Evolutionary conservation across 495 filamentous ascomycete species (phyloP), one percentile per base, ranked within the genome.

Genomic region (Beverwykella pulmonaria): DNA sequence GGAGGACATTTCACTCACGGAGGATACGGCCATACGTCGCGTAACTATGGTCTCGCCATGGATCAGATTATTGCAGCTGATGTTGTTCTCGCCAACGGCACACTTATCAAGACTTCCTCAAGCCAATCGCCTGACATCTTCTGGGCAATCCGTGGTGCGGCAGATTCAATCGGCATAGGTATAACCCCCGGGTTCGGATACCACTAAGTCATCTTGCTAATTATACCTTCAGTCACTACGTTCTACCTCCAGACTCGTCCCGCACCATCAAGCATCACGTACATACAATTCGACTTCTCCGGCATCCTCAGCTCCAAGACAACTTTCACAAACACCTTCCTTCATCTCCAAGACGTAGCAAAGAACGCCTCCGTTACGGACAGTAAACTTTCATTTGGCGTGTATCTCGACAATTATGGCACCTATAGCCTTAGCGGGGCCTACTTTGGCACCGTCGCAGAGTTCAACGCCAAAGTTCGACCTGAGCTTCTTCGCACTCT

Each of bases 1-100:
- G 88, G 86, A 29, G 91, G 91, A 3, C 91, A 93, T 73, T 81
- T 84, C 50, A 87, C 86, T 0, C 87, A 91, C 57, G 90, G 89
- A 15, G 90, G 90, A 6, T 84, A 81, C 44, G 90, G 89, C 0
- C 78, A 82, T 23, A 78, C 76, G 8, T 86, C 86, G 2, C 83
- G 88, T 22, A 80, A 82, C 30, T 89, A 82, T 79, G 89, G 90
- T 14, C 71, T 84, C 0, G 79, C 86, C 0, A 75, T 92, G 47
- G 90, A 92, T 67, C 82, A 81, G 30, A 81, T 92, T 52, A 56
- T 84, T 19, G 84, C 69, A 14, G 72, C 84, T n/a, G 81, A 86
- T 41, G 86, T 90, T 1, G 86, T 92, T 17, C 80, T 87, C 8
- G 86, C 86, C 1, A 81, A 87, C 63, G 83, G 84, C 17, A 78